A percentile compares a stretch with the other conserved stretches of the same genome.
These are phyloP conservation scores for Echinosophora koreensis DNA, from an alignment of 306 rosid species.

Conservation along the genomic window DNA sequence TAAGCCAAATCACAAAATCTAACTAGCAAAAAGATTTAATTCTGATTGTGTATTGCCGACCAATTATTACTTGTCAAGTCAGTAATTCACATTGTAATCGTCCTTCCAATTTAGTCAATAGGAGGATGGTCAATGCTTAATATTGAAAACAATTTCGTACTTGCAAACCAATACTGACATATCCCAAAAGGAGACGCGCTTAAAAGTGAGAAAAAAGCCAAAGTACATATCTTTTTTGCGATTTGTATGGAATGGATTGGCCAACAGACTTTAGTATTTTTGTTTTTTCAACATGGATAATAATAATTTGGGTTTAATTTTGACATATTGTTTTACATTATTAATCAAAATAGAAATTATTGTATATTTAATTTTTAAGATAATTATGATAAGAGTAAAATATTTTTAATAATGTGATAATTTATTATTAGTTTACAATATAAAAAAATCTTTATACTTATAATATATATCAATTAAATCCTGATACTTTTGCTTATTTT, in stretches of 20 bases:
- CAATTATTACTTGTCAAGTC: slow-evolving; percentile 36
- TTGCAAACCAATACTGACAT: slow-evolving; percentile 47
- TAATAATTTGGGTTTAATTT: too few species aligned
- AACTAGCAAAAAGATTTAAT: background rate
- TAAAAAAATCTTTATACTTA: too few species aligned
- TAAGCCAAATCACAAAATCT: background rate
- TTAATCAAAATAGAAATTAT: too few species aligned
- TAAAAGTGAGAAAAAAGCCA: slow-evolving; percentile 51
- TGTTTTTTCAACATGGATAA: background rate
- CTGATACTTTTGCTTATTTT: background rate
- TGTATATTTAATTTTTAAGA: too few species aligned
- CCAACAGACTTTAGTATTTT: slow-evolving; percentile 41
- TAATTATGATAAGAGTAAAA: too few species aligned
- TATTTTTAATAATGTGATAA: too few species aligned
- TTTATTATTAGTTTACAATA: too few species aligned
- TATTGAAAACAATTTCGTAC: slow-evolving; percentile 58
- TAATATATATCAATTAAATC: too few species aligned
- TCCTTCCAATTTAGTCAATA: slow-evolving; percentile 26
- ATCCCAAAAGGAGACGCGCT: slow-evolving; percentile 48
- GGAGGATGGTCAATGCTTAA: slow-evolving; percentile 50
- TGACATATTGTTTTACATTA: too few species aligned
- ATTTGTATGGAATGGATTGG: slow-evolving; percentile 41
- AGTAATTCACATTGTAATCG: slow-evolving; percentile 33
- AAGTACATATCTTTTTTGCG: slow-evolving; percentile 55
- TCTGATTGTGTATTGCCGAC: slow-evolving; percentile 23